Conservation (phyloP, 768 basidiomycete species). For the Suillus fuscotomentosus region DNA sequence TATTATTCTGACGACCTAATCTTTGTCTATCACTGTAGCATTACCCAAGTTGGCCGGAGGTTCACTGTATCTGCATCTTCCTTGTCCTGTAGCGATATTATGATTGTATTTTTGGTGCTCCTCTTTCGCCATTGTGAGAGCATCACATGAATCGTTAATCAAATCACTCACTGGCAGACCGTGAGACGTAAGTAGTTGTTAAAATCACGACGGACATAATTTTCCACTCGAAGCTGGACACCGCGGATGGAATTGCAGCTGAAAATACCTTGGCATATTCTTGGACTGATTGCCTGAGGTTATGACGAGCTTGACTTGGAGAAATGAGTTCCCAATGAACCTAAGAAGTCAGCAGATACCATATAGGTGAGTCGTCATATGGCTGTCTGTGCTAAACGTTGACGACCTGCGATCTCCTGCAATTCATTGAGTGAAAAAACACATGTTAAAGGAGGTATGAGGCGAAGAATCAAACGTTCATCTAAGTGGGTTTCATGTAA, state of each 20-base stretch:
- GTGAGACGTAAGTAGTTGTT: not conserved
- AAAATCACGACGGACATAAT: not conserved
- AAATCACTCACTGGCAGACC: not conserved
- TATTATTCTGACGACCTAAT: not conserved
- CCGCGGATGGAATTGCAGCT: not conserved
- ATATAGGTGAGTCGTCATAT: no score
- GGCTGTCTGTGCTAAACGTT: no score
- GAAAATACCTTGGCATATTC: not conserved
- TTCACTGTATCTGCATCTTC: not conserved
- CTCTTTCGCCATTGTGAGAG: not conserved
- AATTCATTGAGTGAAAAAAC: no score
- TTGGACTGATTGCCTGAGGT: not conserved
- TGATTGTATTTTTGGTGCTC: not conserved
- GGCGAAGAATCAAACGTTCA: no score
- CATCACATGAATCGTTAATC: not conserved
- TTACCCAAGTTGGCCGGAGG: not conserved
- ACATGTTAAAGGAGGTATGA: not conserved
- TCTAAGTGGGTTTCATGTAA: not conserved
- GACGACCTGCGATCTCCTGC: no score
- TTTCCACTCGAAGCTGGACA: not conserved
- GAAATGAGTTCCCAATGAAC: not conserved
- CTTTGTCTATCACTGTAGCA: not conserved
- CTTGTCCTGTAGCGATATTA: not conserved
- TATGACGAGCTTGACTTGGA: not conserved
- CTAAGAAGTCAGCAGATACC: no score